phyloP scores from a whole-genome alignment of 352 stramenopile species.

The Peronospora destructor region DNA sequence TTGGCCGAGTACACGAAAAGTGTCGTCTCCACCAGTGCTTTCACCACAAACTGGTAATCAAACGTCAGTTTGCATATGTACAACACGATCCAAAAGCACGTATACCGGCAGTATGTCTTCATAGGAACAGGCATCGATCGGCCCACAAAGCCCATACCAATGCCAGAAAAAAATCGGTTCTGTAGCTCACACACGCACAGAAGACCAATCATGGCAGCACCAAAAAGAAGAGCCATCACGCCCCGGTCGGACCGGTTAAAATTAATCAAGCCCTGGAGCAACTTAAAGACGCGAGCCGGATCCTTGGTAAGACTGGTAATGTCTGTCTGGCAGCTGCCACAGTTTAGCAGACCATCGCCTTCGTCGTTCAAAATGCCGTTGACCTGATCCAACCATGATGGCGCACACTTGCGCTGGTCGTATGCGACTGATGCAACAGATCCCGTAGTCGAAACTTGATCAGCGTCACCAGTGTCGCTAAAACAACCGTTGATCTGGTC shows the following conservation, averaged over 20 bases:
- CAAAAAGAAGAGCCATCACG: slow-evolving; percentile 31
- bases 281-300: slow-evolving; percentile 33
- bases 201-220: slow-evolving; percentile 51
- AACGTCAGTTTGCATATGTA: slow-evolving; percentile 78
- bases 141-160: slow-evolving; percentile 69
- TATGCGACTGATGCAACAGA: slow-evolving; percentile 31
- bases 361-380: slow-evolving; percentile 45
- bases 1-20: slow-evolving; percentile 75
- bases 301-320: slow-evolving; percentile 59
- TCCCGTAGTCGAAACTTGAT: slow-evolving; percentile 30
- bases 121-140: slow-evolving; percentile 70
- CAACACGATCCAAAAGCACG: slow-evolving; percentile 77
- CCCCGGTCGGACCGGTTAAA: slow-evolving; percentile 31
- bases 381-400: slow-evolving; percentile 37
- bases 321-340: slow-evolving; percentile 59
- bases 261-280: slow-evolving; percentile 49
- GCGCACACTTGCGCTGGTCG: slow-evolving; percentile 53
- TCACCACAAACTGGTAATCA: slow-evolving; percentile 82
- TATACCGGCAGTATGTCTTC: slow-evolving; percentile 68
- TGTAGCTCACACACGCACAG: slow-evolving; percentile 59
- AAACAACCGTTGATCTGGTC: slow-evolving; percentile 43
- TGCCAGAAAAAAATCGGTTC: slow-evolving; percentile 66
- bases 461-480: slow-evolving; percentile 30
- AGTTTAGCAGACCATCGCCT: slow-evolving; percentile 59
- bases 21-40: slow-evolving; percentile 75